These are phyloP conservation scores for Paracoccidioides lutzii DNA, from an alignment of 2,329 filamentous ascomycete genomes.

Conservation along the genomic window DNA sequence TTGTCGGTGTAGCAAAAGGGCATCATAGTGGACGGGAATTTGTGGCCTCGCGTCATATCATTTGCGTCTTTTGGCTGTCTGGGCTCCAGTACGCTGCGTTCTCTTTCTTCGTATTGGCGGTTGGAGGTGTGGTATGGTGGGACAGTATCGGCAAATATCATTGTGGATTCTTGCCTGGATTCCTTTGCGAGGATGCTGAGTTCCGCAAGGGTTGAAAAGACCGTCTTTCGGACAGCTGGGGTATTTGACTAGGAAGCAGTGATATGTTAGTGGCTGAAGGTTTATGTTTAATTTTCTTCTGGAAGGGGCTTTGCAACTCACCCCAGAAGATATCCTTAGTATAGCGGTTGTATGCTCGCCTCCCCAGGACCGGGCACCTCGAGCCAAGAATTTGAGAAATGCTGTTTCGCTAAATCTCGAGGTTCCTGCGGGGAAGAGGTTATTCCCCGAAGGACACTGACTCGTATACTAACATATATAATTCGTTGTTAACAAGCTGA, in stretches of 20 bases:
- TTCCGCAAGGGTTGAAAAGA: slow-evolving; percentile 19
- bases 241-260: slow-evolving; percentile 21
- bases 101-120: slow-evolving; percentile 3
- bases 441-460: slow-evolving; percentile 15
- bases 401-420: background rate
- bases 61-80: slow-evolving; percentile 26
- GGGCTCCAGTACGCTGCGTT: slow-evolving; percentile 11
- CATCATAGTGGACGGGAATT: slow-evolving; percentile 39
- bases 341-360: slow-evolving; percentile 7
- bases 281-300: slow-evolving; percentile 16
- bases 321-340: slow-evolving; percentile 24
- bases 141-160: slow-evolving; percentile 42
- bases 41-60: slow-evolving; percentile 18
- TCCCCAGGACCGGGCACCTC: slow-evolving; percentile 7
- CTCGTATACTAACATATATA: background rate
- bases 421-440: slow-evolving; percentile 14
- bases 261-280: slow-evolving; percentile 27
- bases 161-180: slow-evolving; percentile 43
- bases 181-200: slow-evolving; percentile 37
- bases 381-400: background rate
- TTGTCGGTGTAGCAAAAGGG: slow-evolving; percentile 63
- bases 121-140: slow-evolving; percentile 8
- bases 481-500: background rate
- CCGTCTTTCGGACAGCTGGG: background rate
- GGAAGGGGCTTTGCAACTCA: slow-evolving; percentile 13